Conservation (phyloP, 306 rosid genomes). For the Pachyrhizus erosus region DNA sequence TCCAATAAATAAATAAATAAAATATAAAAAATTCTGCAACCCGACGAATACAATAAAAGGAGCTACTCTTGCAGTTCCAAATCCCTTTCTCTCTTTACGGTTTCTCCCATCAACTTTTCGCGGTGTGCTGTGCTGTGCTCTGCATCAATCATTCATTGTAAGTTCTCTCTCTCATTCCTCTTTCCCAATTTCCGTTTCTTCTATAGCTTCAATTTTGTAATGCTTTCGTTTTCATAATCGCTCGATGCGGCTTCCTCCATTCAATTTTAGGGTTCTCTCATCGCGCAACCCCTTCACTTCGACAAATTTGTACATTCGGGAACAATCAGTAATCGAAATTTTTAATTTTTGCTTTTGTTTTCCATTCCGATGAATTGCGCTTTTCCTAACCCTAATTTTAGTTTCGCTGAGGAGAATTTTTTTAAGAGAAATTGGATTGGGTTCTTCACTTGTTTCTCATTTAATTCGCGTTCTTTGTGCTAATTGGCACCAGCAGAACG, state of each 20-base stretch:
- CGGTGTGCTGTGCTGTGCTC: neutral
- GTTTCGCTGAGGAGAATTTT: neutral
- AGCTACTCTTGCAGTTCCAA: neutral
- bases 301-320: neutral
- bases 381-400: neutral
- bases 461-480: neutral
- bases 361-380: neutral
- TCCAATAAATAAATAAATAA: neutral
- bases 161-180: neutral
- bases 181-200: neutral
- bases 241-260: neutral
- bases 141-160: constrained; percentile 3
- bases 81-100: neutral
- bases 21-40: neutral
- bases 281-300: neutral
- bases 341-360: neutral
- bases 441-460: neutral
- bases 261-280: neutral
- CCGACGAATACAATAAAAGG: constrained; percentile 9
- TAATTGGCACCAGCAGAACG: constrained; percentile 6
- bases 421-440: constrained; percentile 1
- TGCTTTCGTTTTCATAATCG: neutral
- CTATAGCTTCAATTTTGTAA: neutral
- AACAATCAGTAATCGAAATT: neutral
- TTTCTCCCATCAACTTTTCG: neutral